These are phyloP conservation scores for Microbotryum saponariae DNA, from an alignment of 1,284 basidiomycete species.

Conservation along the genomic window DNA sequence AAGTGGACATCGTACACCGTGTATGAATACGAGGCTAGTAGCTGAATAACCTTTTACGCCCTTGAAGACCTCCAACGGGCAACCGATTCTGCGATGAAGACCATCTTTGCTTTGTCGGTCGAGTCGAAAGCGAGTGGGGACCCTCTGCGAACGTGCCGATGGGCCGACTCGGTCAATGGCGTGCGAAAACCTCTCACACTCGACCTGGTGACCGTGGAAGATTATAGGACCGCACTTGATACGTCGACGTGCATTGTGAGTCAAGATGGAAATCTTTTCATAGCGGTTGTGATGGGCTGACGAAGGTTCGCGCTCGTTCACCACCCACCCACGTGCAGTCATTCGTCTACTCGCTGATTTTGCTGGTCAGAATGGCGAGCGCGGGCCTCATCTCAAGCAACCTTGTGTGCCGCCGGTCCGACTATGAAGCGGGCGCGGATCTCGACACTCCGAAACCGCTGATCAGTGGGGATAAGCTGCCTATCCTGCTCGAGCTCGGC, in stretches of 20 bases:
- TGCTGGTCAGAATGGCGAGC: too few species aligned
- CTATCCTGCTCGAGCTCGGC: constrained; percentile 24
- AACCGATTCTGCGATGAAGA: constrained; percentile 16
- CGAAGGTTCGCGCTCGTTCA: too few species aligned
- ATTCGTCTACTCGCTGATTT: constrained; percentile 22
- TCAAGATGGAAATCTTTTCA: not conserved
- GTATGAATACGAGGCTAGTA: too few species aligned
- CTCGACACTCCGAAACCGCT: constrained; percentile 16
- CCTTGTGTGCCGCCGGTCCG: constrained; percentile 9
- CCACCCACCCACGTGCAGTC: not conserved
- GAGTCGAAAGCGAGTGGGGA: constrained; percentile 7
- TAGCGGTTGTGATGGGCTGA: not conserved
- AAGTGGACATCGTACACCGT: not conserved
- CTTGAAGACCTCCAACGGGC: constrained; percentile 9
- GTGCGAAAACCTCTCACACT: constrained; percentile 11
- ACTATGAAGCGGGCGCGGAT: constrained; percentile 20
- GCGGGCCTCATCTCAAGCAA: constrained; percentile 26
- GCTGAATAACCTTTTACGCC: not conserved
- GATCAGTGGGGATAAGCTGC: constrained; percentile 16
- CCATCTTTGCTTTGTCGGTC: constrained; percentile 16
- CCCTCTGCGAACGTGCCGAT: not conserved
- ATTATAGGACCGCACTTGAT: constrained; percentile 30
- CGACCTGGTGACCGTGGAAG: constrained; percentile 21
- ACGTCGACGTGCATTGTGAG: constrained; percentile 26
- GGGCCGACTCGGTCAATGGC: constrained; percentile 11